These are phyloP conservation scores for Gigaspora rosea DNA, from an alignment of 192 early-diverging fungal genomes.

Conservation along the genomic window DNA sequence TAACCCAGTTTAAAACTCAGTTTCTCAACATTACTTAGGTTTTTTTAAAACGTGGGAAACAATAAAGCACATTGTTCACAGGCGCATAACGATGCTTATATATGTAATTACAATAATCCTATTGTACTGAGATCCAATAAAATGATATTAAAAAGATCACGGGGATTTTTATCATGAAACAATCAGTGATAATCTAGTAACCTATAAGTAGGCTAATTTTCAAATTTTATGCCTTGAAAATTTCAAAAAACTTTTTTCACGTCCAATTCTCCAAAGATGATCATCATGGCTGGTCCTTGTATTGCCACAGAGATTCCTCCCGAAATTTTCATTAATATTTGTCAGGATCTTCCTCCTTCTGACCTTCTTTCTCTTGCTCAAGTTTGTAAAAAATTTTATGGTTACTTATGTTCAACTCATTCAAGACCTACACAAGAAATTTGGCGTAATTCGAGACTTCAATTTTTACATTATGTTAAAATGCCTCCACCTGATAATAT, in stretches of 20 bases:
- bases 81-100: no score
- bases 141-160: no score
- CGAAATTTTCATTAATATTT: constrained; percentile 27
- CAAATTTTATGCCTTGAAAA: neutral
- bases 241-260: neutral
- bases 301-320: constrained; percentile 12
- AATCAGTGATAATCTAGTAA: no score
- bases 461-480: constrained; percentile 4
- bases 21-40: no score
- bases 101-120: no score
- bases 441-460: constrained; percentile 6
- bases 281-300: neutral
- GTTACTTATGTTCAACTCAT: constrained; percentile 12
- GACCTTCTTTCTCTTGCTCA: constrained; percentile 14
- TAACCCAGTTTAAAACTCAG: no score
- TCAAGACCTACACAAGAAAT: constrained; percentile 25
- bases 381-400: constrained; percentile 24
- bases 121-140: no score
- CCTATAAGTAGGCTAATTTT: no score
- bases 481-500: constrained; percentile 19
- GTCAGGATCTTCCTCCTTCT: constrained; percentile 10
- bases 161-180: no score
- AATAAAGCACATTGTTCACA: no score
- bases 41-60: no score
- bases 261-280: neutral